A percentile compares a stretch with the other conserved stretches of the same genome.
phyloP scores from a whole-genome alignment of 768 basidiomycete genomes.

The Xanthoconium stramineum region DNA sequence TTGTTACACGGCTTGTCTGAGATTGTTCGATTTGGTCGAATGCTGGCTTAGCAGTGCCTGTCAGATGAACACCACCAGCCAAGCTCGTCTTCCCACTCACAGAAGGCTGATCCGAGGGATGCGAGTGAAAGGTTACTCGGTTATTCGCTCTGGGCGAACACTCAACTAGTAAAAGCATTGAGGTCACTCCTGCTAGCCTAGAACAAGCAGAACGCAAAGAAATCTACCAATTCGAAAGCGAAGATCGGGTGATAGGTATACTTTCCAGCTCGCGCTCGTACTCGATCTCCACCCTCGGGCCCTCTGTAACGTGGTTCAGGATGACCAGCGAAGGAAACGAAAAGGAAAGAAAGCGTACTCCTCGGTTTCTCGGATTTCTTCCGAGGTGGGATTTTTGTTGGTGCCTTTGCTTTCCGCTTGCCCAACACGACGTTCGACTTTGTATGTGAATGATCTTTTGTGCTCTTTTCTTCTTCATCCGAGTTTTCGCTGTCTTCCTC shows the following conservation, averaged over 20 bases:
- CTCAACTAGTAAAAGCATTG: background rate
- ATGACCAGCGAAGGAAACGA: background rate
- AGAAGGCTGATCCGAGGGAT: too few relatives aligned
- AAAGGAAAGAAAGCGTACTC: conserved; percentile 39
- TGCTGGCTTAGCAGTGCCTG: too few relatives aligned
- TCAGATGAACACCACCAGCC: too few relatives aligned
- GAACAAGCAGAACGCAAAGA: background rate
- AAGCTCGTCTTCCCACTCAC: too few relatives aligned
- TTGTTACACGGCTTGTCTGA: background rate
- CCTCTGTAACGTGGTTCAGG: conserved; percentile 42
- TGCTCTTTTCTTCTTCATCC: conserved; percentile 38
- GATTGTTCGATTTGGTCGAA: too few relatives aligned
- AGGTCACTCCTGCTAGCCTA: background rate
- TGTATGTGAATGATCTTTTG: conserved; percentile 34
- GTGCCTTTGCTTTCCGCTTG: conserved; percentile 61
- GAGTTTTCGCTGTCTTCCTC: conserved; percentile 44
- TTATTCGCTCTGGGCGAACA: background rate
- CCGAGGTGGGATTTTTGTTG: conserved; percentile 40
- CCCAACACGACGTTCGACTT: conserved; percentile 51
- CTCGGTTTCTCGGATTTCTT: conserved; percentile 63
- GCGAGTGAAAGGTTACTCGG: too few relatives aligned
- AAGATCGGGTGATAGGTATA: conserved; percentile 50
- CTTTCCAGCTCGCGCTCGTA: conserved; percentile 92
- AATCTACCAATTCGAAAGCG: conserved; percentile 53
- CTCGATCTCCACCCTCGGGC: conserved; percentile 88